Evolutionary conservation across 192 early-diverging fungal genomes (phyloP).

Genomic region (Phycomyces blakesleeanus): DNA sequence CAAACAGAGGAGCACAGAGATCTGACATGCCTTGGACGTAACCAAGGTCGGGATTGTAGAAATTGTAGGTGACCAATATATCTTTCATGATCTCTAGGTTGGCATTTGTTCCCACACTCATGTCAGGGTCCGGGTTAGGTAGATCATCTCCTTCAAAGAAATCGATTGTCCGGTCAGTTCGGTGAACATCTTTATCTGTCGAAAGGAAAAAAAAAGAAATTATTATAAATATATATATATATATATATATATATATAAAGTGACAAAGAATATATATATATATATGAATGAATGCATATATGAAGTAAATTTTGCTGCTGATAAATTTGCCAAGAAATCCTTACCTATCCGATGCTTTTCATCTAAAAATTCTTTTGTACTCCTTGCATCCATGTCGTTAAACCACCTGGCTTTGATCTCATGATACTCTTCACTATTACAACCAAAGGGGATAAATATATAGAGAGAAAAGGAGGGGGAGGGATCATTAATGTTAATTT

Average conservation of each 20-base stretch:
- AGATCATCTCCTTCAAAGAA: conserved; percentile 71
- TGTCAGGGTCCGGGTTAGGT: conserved; percentile 44
- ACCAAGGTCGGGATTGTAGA: conserved; percentile 74
- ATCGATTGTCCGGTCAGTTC: conserved; percentile 84
- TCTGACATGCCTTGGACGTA: conserved; percentile 99
- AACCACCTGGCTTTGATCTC: conserved; percentile 69
- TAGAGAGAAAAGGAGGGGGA: too few relatives aligned
- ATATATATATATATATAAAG: too few relatives aligned
- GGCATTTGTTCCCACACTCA: conserved; percentile 57
- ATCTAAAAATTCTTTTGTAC: conserved; percentile 54
- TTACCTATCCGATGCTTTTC: conserved; percentile 59
- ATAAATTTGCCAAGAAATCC: neutral
- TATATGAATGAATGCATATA: too few relatives aligned
- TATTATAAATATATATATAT: too few relatives aligned
- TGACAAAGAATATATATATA: too few relatives aligned
- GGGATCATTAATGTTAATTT: too few relatives aligned
- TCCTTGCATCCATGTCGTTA: conserved; percentile 53
- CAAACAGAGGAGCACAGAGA: conserved; percentile 85
- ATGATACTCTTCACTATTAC: conserved; percentile 56
- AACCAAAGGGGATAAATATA: neutral
- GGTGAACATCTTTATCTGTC: conserved; percentile 90
- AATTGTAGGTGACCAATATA: conserved; percentile 89
- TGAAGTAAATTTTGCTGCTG: too few relatives aligned
- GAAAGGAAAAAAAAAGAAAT: neutral
- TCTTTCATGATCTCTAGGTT: conserved; percentile 87